These are phyloP conservation scores for Intubia oerlemansii DNA, from an alignment of 2,329 filamentous ascomycete genomes.

Conservation along the genomic window DNA sequence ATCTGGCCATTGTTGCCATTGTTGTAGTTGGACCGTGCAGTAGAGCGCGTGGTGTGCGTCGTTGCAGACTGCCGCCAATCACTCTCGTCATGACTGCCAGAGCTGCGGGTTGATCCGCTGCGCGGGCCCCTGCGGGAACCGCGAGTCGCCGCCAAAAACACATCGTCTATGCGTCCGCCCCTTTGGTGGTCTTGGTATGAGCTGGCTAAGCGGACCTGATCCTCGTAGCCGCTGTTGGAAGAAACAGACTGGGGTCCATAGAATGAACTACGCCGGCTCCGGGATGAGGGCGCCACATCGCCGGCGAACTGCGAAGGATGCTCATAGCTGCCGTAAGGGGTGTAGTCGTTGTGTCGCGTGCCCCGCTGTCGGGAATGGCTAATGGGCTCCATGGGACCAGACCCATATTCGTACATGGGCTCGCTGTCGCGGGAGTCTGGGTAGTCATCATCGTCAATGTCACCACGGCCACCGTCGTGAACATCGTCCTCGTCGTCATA, in stretches of 20 bases:
- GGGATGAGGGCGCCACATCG: neutral
- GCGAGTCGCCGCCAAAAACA: conserved; percentile 20
- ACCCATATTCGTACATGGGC: too few relatives aligned
- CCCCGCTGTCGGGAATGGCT: too few relatives aligned
- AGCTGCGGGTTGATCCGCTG: conserved; percentile 36
- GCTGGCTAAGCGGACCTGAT: conserved; percentile 21
- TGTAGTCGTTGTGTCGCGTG: conserved; percentile 12
- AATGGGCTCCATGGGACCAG: too few relatives aligned
- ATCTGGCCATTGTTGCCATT: conserved; percentile 28
- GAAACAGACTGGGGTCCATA: conserved; percentile 15
- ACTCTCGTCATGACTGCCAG: conserved; percentile 39
- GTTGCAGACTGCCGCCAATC: conserved; percentile 40
- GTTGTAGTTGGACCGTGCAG: too few relatives aligned
- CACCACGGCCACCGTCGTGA: too few relatives aligned
- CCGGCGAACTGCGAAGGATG: conserved; percentile 1
- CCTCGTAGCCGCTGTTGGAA: conserved; percentile 16
- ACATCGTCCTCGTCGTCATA: too few relatives aligned
- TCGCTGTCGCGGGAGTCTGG: too few relatives aligned
- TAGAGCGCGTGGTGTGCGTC: conserved; percentile 36
- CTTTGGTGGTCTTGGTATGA: conserved; percentile 32
- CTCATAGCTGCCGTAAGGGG: neutral
- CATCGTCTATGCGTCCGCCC: too few relatives aligned
- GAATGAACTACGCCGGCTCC: conserved; percentile 19
- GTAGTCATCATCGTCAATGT: too few relatives aligned
- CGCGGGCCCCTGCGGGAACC: conserved; percentile 35